Base-by-base conservation (phyloP, 1,284 basidiomycete genomes). In the Pterulicium gracile region DNA sequence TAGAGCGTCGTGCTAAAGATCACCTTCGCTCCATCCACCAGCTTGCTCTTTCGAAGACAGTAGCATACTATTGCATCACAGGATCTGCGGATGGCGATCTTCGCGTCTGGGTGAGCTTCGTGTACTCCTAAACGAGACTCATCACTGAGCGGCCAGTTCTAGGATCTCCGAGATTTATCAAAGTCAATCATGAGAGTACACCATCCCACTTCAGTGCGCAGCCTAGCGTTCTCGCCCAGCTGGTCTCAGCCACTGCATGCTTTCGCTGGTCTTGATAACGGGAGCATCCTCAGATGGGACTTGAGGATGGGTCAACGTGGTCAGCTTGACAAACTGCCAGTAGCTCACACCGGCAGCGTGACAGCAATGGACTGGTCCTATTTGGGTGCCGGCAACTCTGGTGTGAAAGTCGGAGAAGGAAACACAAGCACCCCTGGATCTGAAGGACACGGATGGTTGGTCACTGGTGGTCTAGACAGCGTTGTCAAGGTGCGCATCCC, bases 21-120 rank as follows among this genome's bases (percentile, higher is more conserved):
- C 87, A 91, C 54, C 68, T 74, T 41, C 75, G 89, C 23, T 81
- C 88, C 0, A 84, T 92, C 47, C 81, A 90, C 57, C 74, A 75
- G 47, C 61, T 91, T 27, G 74, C 75, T 32, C 80, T 79, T 45
- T 86, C 75, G 2, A 69, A 68, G 18, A 67, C 73, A 27, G 73
- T 78, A 36, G 77, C 70, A 47, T 68, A 84, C 54, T 82, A 88
- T 50, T 82, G 86, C 46, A 71, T 91, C 51, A 89, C 87, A 2
- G 88, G 83, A 14, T 88, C 88, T 17, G 81, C 85, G 1, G 89
- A 93, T 55, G 88, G 88, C 0, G 78, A 86, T 57, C 68, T 89
- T 53, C 80, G 85, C 46, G 73, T 90, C 44, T 92, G 88, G 88
- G 88, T 89, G 55, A 50, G 75, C 61, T 24, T 42, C 1, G 12